phyloP scores from a whole-genome alignment of 768 basidiomycete species.

The Rubroboletus pulcherrimus region DNA sequence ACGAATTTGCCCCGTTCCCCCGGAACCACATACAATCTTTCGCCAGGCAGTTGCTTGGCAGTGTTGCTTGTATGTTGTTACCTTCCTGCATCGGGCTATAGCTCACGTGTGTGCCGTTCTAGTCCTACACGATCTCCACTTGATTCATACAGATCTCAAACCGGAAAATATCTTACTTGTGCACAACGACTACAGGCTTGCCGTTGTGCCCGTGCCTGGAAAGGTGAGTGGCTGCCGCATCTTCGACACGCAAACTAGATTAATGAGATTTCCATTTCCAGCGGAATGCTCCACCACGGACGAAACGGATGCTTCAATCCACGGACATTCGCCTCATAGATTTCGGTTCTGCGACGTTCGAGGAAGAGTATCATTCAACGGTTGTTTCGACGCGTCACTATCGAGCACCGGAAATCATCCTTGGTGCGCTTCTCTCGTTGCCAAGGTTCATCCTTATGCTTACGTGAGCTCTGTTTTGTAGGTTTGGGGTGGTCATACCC shows the following conservation, averaged over 20 bases:
- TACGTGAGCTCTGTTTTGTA: slow-evolving; percentile 31
- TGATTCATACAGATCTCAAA: slow-evolving; percentile 98
- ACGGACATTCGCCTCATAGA: slow-evolving; percentile 96
- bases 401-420: slow-evolving; percentile 97
- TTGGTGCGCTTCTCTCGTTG: slow-evolving; percentile 56
- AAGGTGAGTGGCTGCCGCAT: slow-evolving; percentile 45
- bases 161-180: slow-evolving; percentile 98
- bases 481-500: slow-evolving; percentile 98
- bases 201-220: slow-evolving; percentile 56
- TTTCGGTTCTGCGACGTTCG: slow-evolving; percentile 97
- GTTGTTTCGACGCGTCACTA: slow-evolving; percentile 98
- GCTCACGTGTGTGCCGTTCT: slow-evolving; percentile 6
- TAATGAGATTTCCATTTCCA: slow-evolving; percentile 28
- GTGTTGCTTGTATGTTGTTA: slow-evolving; percentile 80
- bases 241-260: neutral
- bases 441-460: slow-evolving; percentile 13
- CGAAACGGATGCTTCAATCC: slow-evolving; percentile 75
- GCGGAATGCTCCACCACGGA: slow-evolving; percentile 63
- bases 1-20: slow-evolving; percentile 94
- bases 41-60: slow-evolving; percentile 84
- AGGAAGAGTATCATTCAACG: slow-evolving; percentile 96
- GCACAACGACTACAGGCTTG: slow-evolving; percentile 68
- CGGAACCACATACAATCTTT: slow-evolving; percentile 96
- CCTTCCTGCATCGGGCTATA: neutral
- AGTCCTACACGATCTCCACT: slow-evolving; percentile 89